Base-by-base conservation (phyloP, 2,329 filamentous ascomycete genomes). In the Alternaria arborescens region DNA sequence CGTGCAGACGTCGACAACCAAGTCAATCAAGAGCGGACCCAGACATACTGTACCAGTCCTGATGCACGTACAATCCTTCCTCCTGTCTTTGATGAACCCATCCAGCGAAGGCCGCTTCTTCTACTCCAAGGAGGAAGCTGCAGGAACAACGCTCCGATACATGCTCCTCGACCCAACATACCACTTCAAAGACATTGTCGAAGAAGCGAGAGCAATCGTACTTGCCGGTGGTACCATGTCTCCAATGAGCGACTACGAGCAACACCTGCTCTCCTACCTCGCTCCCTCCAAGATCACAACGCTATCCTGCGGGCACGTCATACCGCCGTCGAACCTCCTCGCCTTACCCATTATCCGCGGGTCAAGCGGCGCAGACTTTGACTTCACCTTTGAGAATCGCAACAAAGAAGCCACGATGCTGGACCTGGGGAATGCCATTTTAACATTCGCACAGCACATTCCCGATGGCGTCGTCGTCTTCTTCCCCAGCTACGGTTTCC, bases 221-320 rank as follows among this genome's bases (percentile, higher is more conserved):
- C 83, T 99, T 4, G 95, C 94, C 0, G 95, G 95, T 59, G 95
- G 95, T 22, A 99, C 95, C 26, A 98, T 99, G 95, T 97, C 95
- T 3, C 95, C 95, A 0, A 97, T 98, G 82, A 87, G 90, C 24
- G 95, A 98, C 79, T 99, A 97, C 78, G 89, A 86, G 36, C 86
- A 90, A 4, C 92, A 97, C 70, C 84, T 99, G 0, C 95, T 99
- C 64, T 91, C 94, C 0, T 90, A 91, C 50, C 78, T 97, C 0
- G 75, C 86, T 0, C 68, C 84, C 0, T 78, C 82, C 0, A 87
- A 87, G 58, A 86, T 98, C 44, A 89, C 86, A 10, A 97, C 92
- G 0, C 86, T 97, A 30, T 97, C 93, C 67, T 99, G 94, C 75
- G 94, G 93, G 0, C 95, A 99, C 78, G 94, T 99, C 46, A 96